Evolutionary conservation across 1,139 yeast genomes (phyloP), one percentile per base, ranked within the genome.

Genomic region (Pichia norvegensis): DNA sequence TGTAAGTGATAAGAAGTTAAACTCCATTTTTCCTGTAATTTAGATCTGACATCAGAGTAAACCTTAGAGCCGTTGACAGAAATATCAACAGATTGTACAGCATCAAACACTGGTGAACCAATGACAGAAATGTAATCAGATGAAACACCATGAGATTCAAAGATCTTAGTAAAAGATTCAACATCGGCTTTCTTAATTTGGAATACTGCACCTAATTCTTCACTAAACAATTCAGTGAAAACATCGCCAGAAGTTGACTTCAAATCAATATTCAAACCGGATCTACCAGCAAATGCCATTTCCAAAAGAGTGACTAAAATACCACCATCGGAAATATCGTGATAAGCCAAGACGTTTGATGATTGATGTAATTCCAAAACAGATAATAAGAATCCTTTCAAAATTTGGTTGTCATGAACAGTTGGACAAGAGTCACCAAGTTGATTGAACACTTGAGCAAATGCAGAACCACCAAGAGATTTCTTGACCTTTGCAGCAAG

Each of bases 291-390:
- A 69, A 94, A 94, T 1, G 96, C 95, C 98, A 94, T 92, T 69
- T 94, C 99, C 38, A 84, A 69, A 42, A 85, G 70, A 10, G 98
- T 82, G 43, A 85, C 81, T 51, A 90, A 69, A 58, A 90, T 72
- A 61, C 99, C 99, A 74, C 99, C 99, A 66, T 94, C 99, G 21
- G 96, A 86, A 62, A 94, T 76, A 67, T 94, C 99, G 62, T 94
- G 99, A 69, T 94, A 94, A 10, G 97, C 87, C 59, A 82, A 72
- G 19, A 94, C 94, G 47, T 76, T 74, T 44, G 78, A 71, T 40
- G 70, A 62, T 58, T 76, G 73, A 64, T 94, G 99, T 58, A 94
- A 73, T 20, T 70, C 75, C 51, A 84, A 73, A 52, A 87, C 68
- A 11, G 95, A 71, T 50, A 75, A 70, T 61, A 92, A 73, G 68